Conservation (phyloP, 2,329 filamentous ascomycete species). For the Fusarium beomiforme region DNA sequence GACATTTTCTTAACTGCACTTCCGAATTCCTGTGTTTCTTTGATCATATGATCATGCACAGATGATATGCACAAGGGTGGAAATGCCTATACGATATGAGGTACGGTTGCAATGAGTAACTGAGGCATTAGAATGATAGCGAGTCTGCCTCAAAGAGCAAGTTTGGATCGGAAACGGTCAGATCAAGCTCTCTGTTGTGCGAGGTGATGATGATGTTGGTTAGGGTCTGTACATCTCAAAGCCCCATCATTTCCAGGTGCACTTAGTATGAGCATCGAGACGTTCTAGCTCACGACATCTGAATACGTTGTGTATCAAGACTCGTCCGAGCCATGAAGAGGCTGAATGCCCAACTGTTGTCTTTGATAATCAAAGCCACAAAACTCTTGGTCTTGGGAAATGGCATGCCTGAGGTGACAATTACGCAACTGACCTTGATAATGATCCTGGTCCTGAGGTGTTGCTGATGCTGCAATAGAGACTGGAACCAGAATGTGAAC, state of each 20-base stretch:
- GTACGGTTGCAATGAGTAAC: background rate
- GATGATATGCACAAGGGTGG: background rate
- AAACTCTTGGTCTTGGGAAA: background rate
- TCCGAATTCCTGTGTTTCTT: background rate
- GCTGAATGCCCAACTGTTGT: background rate
- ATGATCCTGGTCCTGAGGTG: background rate
- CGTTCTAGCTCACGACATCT: background rate
- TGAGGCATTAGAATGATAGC: background rate
- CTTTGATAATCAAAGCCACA: background rate
- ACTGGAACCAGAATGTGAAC: background rate
- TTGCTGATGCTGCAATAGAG: background rate
- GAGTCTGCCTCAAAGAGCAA: background rate
- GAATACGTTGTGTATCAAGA: background rate
- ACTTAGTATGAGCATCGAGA: background rate
- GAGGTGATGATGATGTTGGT: background rate
- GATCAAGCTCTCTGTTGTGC: constrained; percentile 19
- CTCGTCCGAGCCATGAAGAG: background rate
- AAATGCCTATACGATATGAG: background rate
- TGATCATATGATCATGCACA: background rate
- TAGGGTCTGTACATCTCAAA: constrained; percentile 3
- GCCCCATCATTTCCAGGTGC: background rate
- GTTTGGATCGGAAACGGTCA: constrained; percentile 5
- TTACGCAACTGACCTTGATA: background rate
- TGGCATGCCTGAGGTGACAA: background rate
- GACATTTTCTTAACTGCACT: background rate